A percentile compares a stretch with the other conserved stretches of the same genome.
Evolutionary conservation across 2,329 filamentous ascomycete genomes (phyloP).

Genomic region (Talaromyces funiculosus): DNA sequence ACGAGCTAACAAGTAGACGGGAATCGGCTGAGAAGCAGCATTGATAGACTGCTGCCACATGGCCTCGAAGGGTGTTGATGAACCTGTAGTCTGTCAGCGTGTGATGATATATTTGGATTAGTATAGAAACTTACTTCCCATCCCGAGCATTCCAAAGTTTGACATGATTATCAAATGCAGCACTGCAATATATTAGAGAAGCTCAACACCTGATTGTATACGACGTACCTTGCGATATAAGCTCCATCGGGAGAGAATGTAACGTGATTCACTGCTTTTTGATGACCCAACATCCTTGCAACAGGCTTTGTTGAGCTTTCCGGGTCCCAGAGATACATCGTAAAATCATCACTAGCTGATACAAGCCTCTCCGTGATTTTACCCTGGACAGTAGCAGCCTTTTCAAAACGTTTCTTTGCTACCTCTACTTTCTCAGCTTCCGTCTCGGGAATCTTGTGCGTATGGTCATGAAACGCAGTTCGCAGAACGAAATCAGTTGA

Average conservation of each 20-base stretch:
- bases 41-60: conserved; percentile 88
- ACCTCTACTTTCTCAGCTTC: conserved; percentile 67
- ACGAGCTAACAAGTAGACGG: conserved; percentile 76
- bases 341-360: conserved; percentile 91
- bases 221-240: conserved; percentile 58
- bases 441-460: conserved; percentile 60
- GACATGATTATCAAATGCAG: conserved; percentile 89
- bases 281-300: conserved; percentile 83
- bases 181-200: conserved; percentile 43
- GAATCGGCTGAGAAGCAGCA: conserved; percentile 90
- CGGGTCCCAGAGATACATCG: conserved; percentile 93
- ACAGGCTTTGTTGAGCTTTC: conserved; percentile 72
- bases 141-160: conserved; percentile 82
- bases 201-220: not conserved
- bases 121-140: conserved; percentile 49
- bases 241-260: conserved; percentile 86
- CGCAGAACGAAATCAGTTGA: conserved; percentile 87
- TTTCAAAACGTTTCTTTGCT: conserved; percentile 77
- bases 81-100: conserved; percentile 50
- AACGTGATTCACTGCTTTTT: conserved; percentile 95
- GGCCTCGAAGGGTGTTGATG: conserved; percentile 78
- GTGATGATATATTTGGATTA: not conserved
- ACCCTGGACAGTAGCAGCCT: conserved; percentile 70
- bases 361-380: conserved; percentile 77
- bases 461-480: conserved; percentile 82